phyloP scores from a whole-genome alignment of 768 basidiomycete genomes.

The Phallus indusiatus region DNA sequence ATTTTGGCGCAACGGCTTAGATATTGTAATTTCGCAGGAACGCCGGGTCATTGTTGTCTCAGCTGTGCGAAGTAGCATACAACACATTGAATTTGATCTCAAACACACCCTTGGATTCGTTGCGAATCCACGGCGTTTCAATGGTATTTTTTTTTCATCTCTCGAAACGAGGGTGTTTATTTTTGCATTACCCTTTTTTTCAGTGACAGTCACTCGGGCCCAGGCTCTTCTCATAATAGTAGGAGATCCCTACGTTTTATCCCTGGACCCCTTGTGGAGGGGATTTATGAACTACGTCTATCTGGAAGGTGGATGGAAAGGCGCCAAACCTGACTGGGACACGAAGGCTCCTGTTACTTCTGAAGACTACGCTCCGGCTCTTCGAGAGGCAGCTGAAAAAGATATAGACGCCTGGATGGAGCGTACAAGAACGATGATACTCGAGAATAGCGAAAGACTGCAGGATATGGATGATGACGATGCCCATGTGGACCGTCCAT shows the following conservation, averaged over 20 bases:
- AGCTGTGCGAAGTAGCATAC: conserved; percentile 44
- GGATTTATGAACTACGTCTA: conserved; percentile 50
- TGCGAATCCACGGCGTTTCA: conserved; percentile 45
- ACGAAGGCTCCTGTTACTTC: conserved; percentile 26
- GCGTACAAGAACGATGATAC: conserved; percentile 2
- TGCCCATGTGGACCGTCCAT: conserved; percentile 1
- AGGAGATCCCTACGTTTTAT: conserved; percentile 49
- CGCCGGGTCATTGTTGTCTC: conserved; percentile 49
- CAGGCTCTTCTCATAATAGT: conserved; percentile 54
- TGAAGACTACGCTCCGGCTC: conserved; percentile 27
- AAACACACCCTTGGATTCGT: conserved; percentile 51
- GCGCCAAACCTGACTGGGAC: conserved; percentile 30
- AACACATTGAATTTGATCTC: conserved; percentile 41
- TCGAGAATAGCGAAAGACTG: background rate
- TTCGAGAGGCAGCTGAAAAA: conserved; percentile 18
- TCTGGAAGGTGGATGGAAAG: conserved; percentile 42
- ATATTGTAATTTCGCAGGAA: conserved; percentile 28
- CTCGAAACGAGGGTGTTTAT: background rate
- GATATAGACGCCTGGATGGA: conserved; percentile 31
- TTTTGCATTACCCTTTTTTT: background rate
- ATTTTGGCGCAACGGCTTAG: background rate
- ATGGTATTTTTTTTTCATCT: conserved; percentile 28
- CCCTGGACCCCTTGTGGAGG: conserved; percentile 51
- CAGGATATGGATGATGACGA: conserved; percentile 2
- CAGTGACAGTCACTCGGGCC: conserved; percentile 60